These are phyloP conservation scores for Dicorynia guianensis DNA, from an alignment of 306 rosid genomes.

Conservation along the genomic window DNA sequence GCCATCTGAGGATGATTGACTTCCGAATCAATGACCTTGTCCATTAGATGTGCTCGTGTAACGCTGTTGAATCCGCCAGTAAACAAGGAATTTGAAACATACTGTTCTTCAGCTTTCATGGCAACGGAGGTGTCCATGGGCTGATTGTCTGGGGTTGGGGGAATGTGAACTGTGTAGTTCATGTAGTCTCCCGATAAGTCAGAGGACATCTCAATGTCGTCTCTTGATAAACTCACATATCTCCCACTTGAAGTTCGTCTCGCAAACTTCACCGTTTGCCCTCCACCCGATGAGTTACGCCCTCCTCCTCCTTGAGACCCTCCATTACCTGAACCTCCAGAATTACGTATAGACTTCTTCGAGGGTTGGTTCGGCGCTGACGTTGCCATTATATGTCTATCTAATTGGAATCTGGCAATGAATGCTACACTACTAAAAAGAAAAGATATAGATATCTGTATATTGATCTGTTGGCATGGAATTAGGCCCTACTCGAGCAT, in stretches of 20 bases:
- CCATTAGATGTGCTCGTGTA: constrained; percentile 90
- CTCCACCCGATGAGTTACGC: constrained; percentile 37
- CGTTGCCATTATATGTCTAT: constrained; percentile 47
- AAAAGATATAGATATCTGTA: neutral
- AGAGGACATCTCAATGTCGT: constrained; percentile 83
- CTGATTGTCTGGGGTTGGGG: constrained; percentile 87
- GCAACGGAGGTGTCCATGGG: constrained; percentile 81
- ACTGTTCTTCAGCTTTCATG: constrained; percentile 88
- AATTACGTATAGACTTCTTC: constrained; percentile 58
- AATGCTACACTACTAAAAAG: neutral
- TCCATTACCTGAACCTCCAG: constrained; percentile 56
- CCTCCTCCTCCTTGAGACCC: constrained; percentile 45
- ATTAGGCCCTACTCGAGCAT: too few species aligned
- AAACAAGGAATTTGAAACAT: constrained; percentile 83
- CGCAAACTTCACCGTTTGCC: constrained; percentile 78
- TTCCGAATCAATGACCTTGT: constrained; percentile 87
- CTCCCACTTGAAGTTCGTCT: constrained; percentile 88
- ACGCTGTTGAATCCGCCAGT: constrained; percentile 94
- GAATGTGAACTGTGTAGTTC: constrained; percentile 92
- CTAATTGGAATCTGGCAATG: neutral
- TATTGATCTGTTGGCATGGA: too few species aligned
- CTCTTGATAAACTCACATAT: constrained; percentile 80
- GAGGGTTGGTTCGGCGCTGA: constrained; percentile 64
- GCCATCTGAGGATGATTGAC: constrained; percentile 96
- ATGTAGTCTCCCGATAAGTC: constrained; percentile 76